Evolutionary conservation across 2,329 filamentous ascomycete species (phyloP).

Genomic region (Whalleya microplaca): DNA sequence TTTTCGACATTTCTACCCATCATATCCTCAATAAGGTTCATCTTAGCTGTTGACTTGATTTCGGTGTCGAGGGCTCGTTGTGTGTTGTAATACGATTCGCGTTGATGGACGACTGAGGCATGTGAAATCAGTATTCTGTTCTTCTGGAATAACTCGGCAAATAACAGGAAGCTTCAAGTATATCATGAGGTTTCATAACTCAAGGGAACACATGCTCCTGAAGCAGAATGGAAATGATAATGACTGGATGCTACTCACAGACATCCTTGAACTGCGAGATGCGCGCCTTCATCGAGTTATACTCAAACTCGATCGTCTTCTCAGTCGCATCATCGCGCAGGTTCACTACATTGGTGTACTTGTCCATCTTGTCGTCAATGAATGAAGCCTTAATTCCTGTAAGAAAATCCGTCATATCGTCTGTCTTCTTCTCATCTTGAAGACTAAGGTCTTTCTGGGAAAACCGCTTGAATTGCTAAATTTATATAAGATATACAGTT

Average conservation of each 20-base stretch:
- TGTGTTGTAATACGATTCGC: neutral
- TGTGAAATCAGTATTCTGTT: too few relatives aligned
- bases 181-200: too few relatives aligned
- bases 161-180: too few relatives aligned
- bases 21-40: neutral
- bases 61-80: neutral
- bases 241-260: too few relatives aligned
- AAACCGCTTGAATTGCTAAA: neutral
- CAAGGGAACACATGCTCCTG: too few relatives aligned
- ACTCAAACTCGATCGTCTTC: too few relatives aligned
- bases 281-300: neutral
- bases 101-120: neutral
- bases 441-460: neutral
- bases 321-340: too few relatives aligned
- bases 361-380: too few relatives aligned
- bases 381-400: neutral
- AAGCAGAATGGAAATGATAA: too few relatives aligned
- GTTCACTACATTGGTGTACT: too few relatives aligned
- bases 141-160: too few relatives aligned
- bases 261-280: neutral
- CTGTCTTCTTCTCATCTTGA: neutral
- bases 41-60: too few relatives aligned
- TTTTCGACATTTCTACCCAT: slow-evolving; percentile 2
- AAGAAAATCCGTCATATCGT: neutral
- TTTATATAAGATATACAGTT: neutral